Conservation (phyloP, 2,329 filamentous ascomycete genomes). For the Cyphellophora attinorum region DNA sequence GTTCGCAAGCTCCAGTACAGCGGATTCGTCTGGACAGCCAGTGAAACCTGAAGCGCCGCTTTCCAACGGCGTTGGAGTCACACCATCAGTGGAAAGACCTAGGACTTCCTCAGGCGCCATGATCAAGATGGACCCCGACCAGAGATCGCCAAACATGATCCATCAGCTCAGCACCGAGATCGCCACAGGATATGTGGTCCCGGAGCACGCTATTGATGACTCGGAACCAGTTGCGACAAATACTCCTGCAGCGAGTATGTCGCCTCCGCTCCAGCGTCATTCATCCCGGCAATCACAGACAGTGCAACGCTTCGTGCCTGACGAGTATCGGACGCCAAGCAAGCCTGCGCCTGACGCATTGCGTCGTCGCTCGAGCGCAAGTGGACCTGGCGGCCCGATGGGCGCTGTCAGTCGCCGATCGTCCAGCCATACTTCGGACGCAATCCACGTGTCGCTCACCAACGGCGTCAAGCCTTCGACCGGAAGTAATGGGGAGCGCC, state of each 20-base stretch:
- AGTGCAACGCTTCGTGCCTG: constrained; percentile 29
- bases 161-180: not conserved
- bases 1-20: no score
- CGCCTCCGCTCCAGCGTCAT: constrained; percentile 18
- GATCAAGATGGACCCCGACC: constrained; percentile 1
- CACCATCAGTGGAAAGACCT: not conserved
- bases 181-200: constrained; percentile 8
- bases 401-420: constrained; percentile 5
- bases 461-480: not conserved
- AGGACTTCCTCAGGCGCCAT: not conserved
- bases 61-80: not conserved
- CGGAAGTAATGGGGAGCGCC: constrained; percentile 1
- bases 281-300: constrained; percentile 35
- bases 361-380: constrained; percentile 13
- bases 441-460: not conserved
- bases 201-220: constrained; percentile 8
- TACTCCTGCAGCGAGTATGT: not conserved
- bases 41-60: constrained; percentile 1
- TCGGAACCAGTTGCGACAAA: not conserved
- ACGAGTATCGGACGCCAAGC: constrained; percentile 16
- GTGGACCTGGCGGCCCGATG: constrained; percentile 6
- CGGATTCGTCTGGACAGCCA: no score
- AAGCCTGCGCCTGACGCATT: constrained; percentile 8
- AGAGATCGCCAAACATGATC: not conserved
- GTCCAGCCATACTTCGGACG: not conserved